Conservation (phyloP, 2,329 filamentous ascomycete species). For the Exophiala oligosperma region DNA sequence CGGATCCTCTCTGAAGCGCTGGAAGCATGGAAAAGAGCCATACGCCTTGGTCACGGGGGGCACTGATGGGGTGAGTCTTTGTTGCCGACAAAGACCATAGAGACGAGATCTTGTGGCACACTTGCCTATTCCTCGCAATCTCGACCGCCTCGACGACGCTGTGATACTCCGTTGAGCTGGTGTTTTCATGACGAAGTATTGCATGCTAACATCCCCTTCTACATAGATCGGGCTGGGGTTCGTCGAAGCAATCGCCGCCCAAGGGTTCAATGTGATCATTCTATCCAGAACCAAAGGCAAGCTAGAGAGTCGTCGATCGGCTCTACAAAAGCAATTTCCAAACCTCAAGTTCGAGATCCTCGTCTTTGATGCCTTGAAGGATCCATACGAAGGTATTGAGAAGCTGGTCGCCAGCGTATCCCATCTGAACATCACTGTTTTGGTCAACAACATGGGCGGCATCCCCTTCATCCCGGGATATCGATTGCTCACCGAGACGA, state of each 20-base stretch:
- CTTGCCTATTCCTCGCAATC: no score
- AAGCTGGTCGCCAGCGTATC: neutral
- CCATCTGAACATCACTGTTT: neutral
- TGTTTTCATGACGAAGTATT: no score
- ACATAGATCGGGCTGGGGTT: constrained; percentile 79
- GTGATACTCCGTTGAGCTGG: no score
- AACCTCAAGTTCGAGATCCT: neutral
- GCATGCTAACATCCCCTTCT: no score
- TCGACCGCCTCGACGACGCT: no score
- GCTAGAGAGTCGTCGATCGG: constrained; percentile 40
- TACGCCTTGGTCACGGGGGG: neutral
- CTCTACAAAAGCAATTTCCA: neutral
- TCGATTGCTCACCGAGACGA: neutral
- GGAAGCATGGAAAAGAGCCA: neutral
- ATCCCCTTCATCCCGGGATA: constrained; percentile 2
- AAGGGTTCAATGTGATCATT: constrained; percentile 91
- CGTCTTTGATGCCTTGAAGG: neutral
- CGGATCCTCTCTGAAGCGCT: neutral
- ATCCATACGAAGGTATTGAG: neutral
- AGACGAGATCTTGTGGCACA: neutral
- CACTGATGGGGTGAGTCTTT: neutral
- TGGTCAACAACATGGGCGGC: neutral
- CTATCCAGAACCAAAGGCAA: constrained; percentile 56
- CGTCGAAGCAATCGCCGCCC: constrained; percentile 79
- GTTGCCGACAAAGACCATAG: neutral